Evolutionary conservation across 495 filamentous ascomycete genomes (phyloP).

Genomic region (Aspergillus steynii): DNA sequence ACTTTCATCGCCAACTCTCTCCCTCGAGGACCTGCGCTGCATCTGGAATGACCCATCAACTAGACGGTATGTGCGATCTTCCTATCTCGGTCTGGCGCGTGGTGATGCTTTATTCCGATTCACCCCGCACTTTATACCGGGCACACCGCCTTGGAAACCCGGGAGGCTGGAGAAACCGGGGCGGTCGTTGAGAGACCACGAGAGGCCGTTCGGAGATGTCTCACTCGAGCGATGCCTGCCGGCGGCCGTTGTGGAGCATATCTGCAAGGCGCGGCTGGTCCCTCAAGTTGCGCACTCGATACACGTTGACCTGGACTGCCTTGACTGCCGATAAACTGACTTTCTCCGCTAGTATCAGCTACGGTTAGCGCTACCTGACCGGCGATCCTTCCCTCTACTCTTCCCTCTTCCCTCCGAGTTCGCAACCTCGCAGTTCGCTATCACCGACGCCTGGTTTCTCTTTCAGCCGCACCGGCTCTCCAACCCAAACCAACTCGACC

Average conservation of each 20-base stretch:
- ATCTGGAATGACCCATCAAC: neutral
- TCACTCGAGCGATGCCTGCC: neutral
- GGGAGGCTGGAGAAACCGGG: neutral
- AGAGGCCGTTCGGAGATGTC: too few relatives aligned
- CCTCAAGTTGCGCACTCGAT: too few relatives aligned
- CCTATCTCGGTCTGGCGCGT: too few relatives aligned
- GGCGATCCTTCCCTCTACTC: neutral
- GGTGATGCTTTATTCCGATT: neutral
- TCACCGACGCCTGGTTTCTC: neutral
- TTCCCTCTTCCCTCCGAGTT: neutral
- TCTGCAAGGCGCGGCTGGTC: neutral
- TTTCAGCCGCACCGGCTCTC: neutral
- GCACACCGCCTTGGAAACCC: constrained; percentile 13
- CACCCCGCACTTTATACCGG: neutral
- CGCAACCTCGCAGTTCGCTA: neutral
- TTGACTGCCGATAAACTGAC: neutral
- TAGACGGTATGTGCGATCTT: neutral
- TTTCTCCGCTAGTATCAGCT: neutral
- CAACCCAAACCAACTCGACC: neutral
- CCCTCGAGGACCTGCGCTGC: neutral
- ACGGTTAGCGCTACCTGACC: neutral
- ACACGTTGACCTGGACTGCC: too few relatives aligned
- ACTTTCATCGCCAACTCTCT: neutral
- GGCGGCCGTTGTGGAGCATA: neutral
- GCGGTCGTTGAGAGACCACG: neutral